Evolutionary conservation across 2,329 filamentous ascomycete genomes (phyloP), one percentile per base, ranked within the genome.

Genomic region (Basipetospora chlamydospora): DNA sequence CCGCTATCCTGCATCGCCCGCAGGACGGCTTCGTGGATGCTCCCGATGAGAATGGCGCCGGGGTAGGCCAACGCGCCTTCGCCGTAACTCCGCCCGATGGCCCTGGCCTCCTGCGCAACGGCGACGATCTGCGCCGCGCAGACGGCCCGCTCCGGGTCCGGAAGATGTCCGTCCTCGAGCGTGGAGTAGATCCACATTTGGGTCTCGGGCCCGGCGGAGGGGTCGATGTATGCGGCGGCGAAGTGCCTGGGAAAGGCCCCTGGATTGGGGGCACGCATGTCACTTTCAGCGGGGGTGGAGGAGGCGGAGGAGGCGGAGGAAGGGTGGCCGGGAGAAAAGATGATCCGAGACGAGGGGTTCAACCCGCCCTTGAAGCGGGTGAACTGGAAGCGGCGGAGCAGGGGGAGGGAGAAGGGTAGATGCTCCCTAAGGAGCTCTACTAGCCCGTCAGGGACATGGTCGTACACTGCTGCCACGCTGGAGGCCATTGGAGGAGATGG

Each of bases 361-460:
- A 18, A 4, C 17, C 34, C 26, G 17, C 34, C 26, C 15, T 29
- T 21, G 17, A 37, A 36, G 28, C 25, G 26, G 16, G 64, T 58
- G 49, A 73, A 77, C 42, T 80, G 72, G 5, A 80, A 57, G 3
- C 77, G 65, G n/a, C 78, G 67, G 31, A 75, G 59, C 4, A 82
- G 54, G 5, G 72, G 64, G 11, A 82, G 57, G 4, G 73, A 72
- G 44, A 66, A 56, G 0, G 77, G 77, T 7, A 78, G 55, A 23
- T 70, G 61, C 3, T 52, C 47, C 18, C 53, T 47, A 0, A 82
- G 61, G 10, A 68, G 60, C 12, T 33, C 30, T 13, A 37, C 10
- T n/a, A 38, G 33, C 33, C 39, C 39, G 10, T 18, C 17, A 9
- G 26, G 37, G 13, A 36, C 31, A 3, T 28, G n/a, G n/a, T n/a